Conservation (phyloP, 2,329 filamentous ascomycete genomes). For the Sporothrix protearum region DNA sequence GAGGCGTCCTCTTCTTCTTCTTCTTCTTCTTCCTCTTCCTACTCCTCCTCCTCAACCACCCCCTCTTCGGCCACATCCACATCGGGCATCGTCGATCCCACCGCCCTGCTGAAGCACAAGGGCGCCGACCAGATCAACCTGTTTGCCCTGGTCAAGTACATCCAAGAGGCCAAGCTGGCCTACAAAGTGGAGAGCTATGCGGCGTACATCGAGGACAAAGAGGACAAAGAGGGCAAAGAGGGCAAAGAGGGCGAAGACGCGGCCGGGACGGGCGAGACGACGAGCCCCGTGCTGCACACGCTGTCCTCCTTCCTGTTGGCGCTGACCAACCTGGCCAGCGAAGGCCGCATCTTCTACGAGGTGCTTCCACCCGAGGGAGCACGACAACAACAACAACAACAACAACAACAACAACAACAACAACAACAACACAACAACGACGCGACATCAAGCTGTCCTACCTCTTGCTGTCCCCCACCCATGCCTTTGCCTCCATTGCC, state of each 20-base stretch:
- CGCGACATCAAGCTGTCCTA: constrained; percentile 72
- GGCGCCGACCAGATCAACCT: constrained; percentile 94
- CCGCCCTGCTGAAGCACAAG: constrained; percentile 72
- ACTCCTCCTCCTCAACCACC: no score
- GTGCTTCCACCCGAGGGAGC: constrained; percentile 36
- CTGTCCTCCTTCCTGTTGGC: constrained; percentile 66
- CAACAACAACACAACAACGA: no score
- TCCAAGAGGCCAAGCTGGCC: constrained; percentile 87
- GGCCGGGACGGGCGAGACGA: constrained; percentile 26
- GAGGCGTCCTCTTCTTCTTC: constrained; percentile 27
- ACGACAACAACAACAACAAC: not conserved
- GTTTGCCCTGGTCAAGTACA: constrained; percentile 80
- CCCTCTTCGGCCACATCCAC: no score
- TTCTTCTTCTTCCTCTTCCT: constrained; percentile 41
- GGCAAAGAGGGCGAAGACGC: no score
- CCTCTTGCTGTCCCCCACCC: constrained; percentile 82
- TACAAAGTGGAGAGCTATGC: constrained; percentile 92
- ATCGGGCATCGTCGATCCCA: constrained; percentile 62
- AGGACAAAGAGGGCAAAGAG: no score
- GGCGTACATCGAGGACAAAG: constrained; percentile 56
- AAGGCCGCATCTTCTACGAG: constrained; percentile 64
- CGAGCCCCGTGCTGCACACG: constrained; percentile 50
- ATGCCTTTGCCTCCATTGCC: constrained; percentile 85
- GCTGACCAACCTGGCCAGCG: constrained; percentile 77
- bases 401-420: constrained; percentile 25